A percentile compares a stretch with the other conserved stretches of the same genome.
Evolutionary conservation across 208 protist genomes (phyloP).

Genomic region (Leishmania turanica): DNA sequence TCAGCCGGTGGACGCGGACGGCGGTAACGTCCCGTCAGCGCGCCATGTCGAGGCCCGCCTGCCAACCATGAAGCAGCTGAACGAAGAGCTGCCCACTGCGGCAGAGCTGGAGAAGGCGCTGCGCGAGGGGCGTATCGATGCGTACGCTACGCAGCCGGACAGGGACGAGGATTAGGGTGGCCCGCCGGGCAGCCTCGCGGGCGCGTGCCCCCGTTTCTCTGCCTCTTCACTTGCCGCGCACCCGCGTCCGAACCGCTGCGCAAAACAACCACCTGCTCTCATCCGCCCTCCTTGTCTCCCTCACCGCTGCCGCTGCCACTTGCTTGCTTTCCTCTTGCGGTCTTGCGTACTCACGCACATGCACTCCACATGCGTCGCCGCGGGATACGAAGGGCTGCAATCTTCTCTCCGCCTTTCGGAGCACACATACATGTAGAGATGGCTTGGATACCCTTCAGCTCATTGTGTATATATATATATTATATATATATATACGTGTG

Average conservation of each 20-base stretch:
- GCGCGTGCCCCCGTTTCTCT: background rate
- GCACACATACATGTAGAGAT: background rate
- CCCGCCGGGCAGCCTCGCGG: too few relatives aligned
- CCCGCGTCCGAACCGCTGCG: too few relatives aligned
- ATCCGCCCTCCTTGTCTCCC: too few relatives aligned
- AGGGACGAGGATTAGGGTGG: constrained; percentile 32
- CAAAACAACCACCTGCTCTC: too few relatives aligned
- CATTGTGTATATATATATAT: background rate
- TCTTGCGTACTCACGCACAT: background rate
- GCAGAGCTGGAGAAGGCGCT: constrained; percentile 51
- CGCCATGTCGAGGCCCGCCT: constrained; percentile 40
- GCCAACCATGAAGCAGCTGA: constrained; percentile 59
- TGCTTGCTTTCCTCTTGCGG: background rate
- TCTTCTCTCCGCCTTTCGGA: background rate
- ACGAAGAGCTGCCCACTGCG: constrained; percentile 65
- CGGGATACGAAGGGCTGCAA: background rate
- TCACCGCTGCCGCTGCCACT: too few relatives aligned
- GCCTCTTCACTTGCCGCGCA: background rate
- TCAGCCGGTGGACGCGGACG: constrained; percentile 28
- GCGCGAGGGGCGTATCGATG: constrained; percentile 36
- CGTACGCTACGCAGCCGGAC: constrained; percentile 27
- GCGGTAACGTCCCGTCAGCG: constrained; percentile 23
- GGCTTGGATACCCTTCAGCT: too few relatives aligned
- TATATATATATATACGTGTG: background rate
- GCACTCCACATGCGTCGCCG: background rate